A percentile compares a stretch with the other conserved stretches of the same genome.
Evolutionary conservation across 2,329 filamentous ascomycete genomes (phyloP).

Genomic region (Nemania bipapillata): DNA sequence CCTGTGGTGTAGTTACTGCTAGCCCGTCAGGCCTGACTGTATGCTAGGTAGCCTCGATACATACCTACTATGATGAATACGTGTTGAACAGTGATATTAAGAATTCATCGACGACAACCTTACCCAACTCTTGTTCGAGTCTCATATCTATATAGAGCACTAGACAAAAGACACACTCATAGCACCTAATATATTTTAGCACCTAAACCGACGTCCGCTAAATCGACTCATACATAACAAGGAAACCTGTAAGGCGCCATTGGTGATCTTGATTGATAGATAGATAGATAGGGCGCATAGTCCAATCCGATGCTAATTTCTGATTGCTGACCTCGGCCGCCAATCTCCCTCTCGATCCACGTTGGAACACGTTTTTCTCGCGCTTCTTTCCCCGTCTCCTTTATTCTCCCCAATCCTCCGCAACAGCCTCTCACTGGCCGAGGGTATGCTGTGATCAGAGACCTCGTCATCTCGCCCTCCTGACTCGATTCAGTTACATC

Average conservation of each 20-base stretch:
- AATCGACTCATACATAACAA: neutral
- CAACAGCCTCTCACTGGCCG: neutral
- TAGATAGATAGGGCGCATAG: neutral
- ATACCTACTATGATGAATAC: no score
- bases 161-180: neutral
- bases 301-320: constrained; percentile 25
- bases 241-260: neutral
- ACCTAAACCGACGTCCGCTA: neutral
- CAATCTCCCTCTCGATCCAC: constrained; percentile 32
- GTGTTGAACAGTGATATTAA: neutral
- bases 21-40: no score
- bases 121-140: neutral
- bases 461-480: constrained; percentile 2
- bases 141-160: neutral
- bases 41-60: no score
- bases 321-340: constrained; percentile 32
- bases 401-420: constrained; percentile 4
- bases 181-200: neutral
- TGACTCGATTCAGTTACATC: constrained; percentile 3
- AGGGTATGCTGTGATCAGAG: constrained; percentile 10
- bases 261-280: neutral
- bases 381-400: constrained; percentile 11
- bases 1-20: no score
- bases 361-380: constrained; percentile 1
- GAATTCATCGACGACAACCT: neutral